Base-by-base conservation (phyloP, 345 rosid species). In the Hibiscus trionum region DNA sequence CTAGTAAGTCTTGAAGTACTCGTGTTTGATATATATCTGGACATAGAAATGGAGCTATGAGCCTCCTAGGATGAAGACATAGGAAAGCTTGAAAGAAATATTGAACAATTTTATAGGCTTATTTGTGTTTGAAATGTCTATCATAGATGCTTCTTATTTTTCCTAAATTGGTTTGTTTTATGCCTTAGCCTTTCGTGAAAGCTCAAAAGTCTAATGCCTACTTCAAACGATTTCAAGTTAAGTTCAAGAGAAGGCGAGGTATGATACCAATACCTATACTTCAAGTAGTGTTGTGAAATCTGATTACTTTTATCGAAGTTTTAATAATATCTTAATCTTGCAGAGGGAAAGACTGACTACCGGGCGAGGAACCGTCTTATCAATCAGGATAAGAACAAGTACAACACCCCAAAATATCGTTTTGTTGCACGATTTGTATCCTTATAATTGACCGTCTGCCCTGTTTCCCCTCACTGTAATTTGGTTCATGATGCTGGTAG, bases 311-410 rank as follows among this genome's bases (percentile, higher is more conserved):
- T 47, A 3, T 47, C 56, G 33, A 10, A 10, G 44, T 61, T 31
- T 8, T 31, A 33, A 61, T 33, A 15, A 12, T 31, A 39, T 53
- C 72, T 64, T 37, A 12, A 66, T 62, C 21, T 57, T 57, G 14
- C 27, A 89, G 95, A 52, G 81, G 95, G 95, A 0, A 89, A 89
- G 86, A 89, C 95, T 0, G 95, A 89, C 57, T 89, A 89, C 74
- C 72, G 95, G 4, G 91, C 90, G 2, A 79, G 91, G 71, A 89
- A 83, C 61, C 91, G 91, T 65, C 83, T 87, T 7, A 87, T 87
- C 72, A 89, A 89, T 44, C 91, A 89, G 31, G 91, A 87, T 57
- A 89, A 89, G 77, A 89, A 87, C 69, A 83, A 89, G 79, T 86
- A 89, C 70, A 87, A 89, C 80, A 89, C 88, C 0, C 95, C 95